phyloP scores from a whole-genome alignment of 257 asterid genomes.

The Lithospermum erythrorhizon region DNA sequence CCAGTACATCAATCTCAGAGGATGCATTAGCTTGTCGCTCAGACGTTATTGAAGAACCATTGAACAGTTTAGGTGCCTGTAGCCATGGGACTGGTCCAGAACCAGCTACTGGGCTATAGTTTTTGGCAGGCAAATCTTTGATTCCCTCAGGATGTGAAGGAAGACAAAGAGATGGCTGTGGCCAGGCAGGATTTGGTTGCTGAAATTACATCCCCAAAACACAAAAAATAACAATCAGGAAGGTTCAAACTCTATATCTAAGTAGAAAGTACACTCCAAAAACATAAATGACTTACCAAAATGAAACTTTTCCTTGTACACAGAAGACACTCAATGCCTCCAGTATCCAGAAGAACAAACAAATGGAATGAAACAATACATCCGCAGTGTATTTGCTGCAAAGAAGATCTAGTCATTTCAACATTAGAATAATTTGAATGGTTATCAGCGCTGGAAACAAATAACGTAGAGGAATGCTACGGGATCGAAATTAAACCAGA shows the following conservation, averaged over 20 bases:
- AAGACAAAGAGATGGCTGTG: conserved; percentile 83
- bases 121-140: conserved; percentile 53
- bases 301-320: conserved; percentile 88
- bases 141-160: conserved; percentile 73
- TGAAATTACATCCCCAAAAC: conserved; percentile 18
- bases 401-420: conserved; percentile 15
- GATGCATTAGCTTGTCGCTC: conserved; percentile 42
- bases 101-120: conserved; percentile 64
- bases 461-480: not conserved
- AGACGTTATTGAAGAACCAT: conserved; percentile 35
- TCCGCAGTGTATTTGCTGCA: conserved; percentile 99
- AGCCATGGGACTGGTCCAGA: conserved; percentile 83
- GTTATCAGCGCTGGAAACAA: not conserved
- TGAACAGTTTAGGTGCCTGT: conserved; percentile 63
- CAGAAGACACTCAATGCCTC: conserved; percentile 92
- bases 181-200: conserved; percentile 99
- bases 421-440: conserved; percentile 3
- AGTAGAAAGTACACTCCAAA: not conserved
- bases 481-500: not conserved
- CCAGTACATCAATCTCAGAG: conserved; percentile 31
- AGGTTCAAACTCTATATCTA: not conserved
- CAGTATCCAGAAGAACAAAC: conserved; percentile 97
- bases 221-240: not conserved
- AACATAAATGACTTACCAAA: conserved; percentile 43
- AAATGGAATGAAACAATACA: conserved; percentile 96